Evolutionary conservation across 441 rosid genomes (phyloP), one percentile per base, ranked within the genome.

Genomic region (Euphorbia celastroides): DNA sequence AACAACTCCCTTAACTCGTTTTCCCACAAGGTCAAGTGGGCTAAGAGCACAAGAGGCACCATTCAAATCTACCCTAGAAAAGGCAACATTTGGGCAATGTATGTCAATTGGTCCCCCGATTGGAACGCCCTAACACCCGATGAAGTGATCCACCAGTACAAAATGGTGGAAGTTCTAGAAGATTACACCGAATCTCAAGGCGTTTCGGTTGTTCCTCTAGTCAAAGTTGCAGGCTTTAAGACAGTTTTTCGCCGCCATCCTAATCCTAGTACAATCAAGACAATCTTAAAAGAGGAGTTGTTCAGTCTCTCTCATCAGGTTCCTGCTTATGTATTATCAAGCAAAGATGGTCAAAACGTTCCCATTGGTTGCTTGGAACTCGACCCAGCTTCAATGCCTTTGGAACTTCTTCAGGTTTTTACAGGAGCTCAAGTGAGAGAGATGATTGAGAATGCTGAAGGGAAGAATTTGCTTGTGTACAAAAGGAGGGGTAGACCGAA

Each of bases 61-160:
- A 64, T 94, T 62, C 78, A 74, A 41, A 87, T 94, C 60, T 83
- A 74, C 74, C 97, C 98, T 26, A 77, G 63, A 17, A 89, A 84
- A 71, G 99, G 98, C 1, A 91, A 94, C 51, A 81, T 94, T 50
- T 94, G 99, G 98, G 97, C 97, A 19, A 60, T 91, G 62, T 94
- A 94, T 59, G 78, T 81, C 57, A 83, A 91, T 74, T 94, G 99
- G 99, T 86, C 94, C 36, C 73, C 91, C 11, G 81, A 92, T 36
- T 94, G 99, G 99, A 79, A 84, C 50, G 81, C 72, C 71, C 46
- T 65, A 28, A 91, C 95, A 7, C 79, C 84, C 0, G 86, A 80
- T 56, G 96, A 87, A 56, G 80, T 88, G 14, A 83, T 78, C 63
- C 95, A 88, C 82, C 81, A 80, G 75, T 91, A 93, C 55, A 88